Evolutionary conservation across 129 eudicot genomes (phyloP).

Genomic region (carrot (Daucus carota)): DNA sequence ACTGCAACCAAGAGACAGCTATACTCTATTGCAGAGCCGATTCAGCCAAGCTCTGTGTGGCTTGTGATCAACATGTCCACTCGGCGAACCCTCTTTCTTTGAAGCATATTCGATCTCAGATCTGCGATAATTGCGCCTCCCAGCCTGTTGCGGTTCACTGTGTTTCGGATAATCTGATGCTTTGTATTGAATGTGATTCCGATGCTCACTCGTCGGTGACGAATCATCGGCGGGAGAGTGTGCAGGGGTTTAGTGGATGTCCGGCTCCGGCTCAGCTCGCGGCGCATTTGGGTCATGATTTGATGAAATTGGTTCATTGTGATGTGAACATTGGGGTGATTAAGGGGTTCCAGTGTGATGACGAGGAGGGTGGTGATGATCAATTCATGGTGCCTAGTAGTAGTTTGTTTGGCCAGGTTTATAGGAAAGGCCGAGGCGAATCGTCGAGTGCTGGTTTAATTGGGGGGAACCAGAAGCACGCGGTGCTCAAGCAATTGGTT

Average conservation of each 20-base stretch:
- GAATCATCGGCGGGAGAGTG: constrained; percentile 34
- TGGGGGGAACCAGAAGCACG: constrained; percentile 55
- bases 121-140: constrained; percentile 68
- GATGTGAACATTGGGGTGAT: too few species aligned
- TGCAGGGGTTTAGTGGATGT: constrained; percentile 55
- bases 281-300: constrained; percentile 49
- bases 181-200: constrained; percentile 63
- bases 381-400: constrained; percentile 62
- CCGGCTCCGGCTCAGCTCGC: constrained; percentile 56
- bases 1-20: constrained; percentile 54
- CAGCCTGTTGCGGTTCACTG: constrained; percentile 50
- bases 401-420: neutral
- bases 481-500: constrained; percentile 52
- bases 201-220: constrained; percentile 42
- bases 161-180: constrained; percentile 49
- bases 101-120: constrained; percentile 76
- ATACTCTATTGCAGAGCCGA: constrained; percentile 79
- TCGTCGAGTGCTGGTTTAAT: too few species aligned
- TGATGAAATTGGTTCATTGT: too few species aligned
- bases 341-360: constrained; percentile 5
- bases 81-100: constrained; percentile 85
- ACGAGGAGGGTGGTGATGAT: constrained; percentile 2
- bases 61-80: constrained; percentile 77
- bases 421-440: too few species aligned
- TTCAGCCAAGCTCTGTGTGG: constrained; percentile 72